Evolutionary conservation across 768 basidiomycete genomes (phyloP), one percentile per base, ranked within the genome.

Genomic region (Paxillus ammoniavirescens): DNA sequence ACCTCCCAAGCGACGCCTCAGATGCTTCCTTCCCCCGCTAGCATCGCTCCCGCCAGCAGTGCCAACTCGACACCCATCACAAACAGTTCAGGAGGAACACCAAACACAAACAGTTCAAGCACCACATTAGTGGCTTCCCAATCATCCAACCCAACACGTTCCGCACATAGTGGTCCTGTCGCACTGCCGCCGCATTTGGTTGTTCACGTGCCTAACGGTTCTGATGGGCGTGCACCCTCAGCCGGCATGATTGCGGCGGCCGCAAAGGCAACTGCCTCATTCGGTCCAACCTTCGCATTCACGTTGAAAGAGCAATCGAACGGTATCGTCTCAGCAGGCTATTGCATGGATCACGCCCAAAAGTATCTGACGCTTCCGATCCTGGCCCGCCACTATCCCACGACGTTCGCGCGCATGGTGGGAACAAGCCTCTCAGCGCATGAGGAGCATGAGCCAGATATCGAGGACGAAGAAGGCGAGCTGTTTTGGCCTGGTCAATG

Each of bases 391-490:
- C 82, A 84, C 72, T 92, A 86, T 71, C 90, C 90, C 23, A 79
- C 74, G 30, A 91, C 90, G 1, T 89, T 86, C 65, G 79, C 84
- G 9, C 84, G 90, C 43, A 80, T 91, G 77, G 77, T 89, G 60
- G 73, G 82, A 55, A 82, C 85, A 21, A 83, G 81, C 21, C 71
- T 89, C 47, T 72, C 77, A 0, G 74, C 80, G 0, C 76, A 77
- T 14, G 89, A 92, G 58, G 89, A 92, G 66, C 78, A 86, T 51
- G 88, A 91, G 56, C 86, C 87, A 10, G 89, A 91, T 58, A 82
- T 91, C 49, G 89, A 91, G 66, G 90, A 92, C 60, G 87, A 90
- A 58, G 89, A 90, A 66, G 87, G 89, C 58, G 90, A 91, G 62
- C 74, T 92, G n/a, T 89, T 83, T 64, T 91, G 89, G 90, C 90